phyloP scores from a whole-genome alignment of 106 monocot genomes.

The Dendrobium nobile region DNA sequence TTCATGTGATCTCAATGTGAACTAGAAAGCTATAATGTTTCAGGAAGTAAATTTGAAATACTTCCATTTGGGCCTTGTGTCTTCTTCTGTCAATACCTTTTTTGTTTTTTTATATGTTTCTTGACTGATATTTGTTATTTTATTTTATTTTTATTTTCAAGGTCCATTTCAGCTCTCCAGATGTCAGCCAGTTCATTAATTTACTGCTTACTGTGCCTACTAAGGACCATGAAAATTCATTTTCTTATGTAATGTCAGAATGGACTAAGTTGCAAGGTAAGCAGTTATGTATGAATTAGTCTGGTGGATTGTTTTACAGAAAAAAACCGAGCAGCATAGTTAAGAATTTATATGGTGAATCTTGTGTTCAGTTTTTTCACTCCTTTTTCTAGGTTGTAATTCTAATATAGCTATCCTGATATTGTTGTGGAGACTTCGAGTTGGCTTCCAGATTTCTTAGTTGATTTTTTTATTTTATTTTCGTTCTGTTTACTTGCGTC shows the following conservation, averaged over 20 bases:
- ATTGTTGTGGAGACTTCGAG: background rate
- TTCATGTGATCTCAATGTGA: background rate
- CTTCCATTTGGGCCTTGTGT: background rate
- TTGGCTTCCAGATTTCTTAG: background rate
- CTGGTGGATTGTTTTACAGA: background rate
- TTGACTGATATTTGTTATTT: conserved; percentile 6
- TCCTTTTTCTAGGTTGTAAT: background rate
- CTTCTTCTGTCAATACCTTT: background rate
- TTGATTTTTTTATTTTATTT: background rate
- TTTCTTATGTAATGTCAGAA: conserved; percentile 84
- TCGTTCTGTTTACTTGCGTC: background rate
- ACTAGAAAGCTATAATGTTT: background rate
- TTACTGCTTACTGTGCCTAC: conserved; percentile 61
- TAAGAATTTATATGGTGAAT: background rate
- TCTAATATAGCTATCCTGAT: background rate
- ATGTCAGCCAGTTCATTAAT: conserved; percentile 68
- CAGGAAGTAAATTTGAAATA: background rate
- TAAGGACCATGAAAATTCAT: conserved; percentile 57
- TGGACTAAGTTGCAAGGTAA: conserved; percentile 86
- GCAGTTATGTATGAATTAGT: background rate
- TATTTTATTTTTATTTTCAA: conserved; percentile 26
- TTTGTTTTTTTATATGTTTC: conserved; percentile 4
- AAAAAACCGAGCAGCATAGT: background rate
- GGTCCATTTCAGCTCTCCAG: conserved; percentile 88
- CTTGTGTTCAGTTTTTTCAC: background rate